phyloP scores from a whole-genome alignment of 257 asterid species.

The Plectranthus barbatus region DNA sequence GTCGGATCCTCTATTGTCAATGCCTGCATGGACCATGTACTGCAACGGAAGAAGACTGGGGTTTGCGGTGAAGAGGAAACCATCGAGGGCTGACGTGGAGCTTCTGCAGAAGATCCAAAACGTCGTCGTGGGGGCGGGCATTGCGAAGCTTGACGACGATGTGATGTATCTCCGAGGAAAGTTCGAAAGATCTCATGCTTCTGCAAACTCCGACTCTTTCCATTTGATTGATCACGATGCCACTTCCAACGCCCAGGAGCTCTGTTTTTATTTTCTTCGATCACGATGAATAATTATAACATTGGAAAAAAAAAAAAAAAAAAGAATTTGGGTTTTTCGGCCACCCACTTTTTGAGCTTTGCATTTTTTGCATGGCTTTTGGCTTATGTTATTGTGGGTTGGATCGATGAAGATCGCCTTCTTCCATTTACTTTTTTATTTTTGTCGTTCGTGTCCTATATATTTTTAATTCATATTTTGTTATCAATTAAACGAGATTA shows the following conservation, averaged over 20 bases:
- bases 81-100: constrained; percentile 29
- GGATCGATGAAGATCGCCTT: no score
- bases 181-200: constrained; percentile 44
- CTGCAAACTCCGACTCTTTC: constrained; percentile 41
- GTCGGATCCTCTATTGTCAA: constrained; percentile 25
- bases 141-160: constrained; percentile 23
- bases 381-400: constrained; percentile 14
- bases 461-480: no score
- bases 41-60: constrained; percentile 53
- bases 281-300: constrained; percentile 14
- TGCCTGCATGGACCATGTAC: constrained; percentile 49
- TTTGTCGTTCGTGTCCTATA: no score
- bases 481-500: no score
- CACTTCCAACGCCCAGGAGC: constrained; percentile 36
- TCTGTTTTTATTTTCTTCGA: constrained; percentile 48
- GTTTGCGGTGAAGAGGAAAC: constrained; percentile 31
- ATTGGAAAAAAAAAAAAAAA: no score
- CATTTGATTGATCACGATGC: constrained; percentile 57
- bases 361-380: constrained; percentile 35
- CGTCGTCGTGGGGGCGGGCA: constrained; percentile 46
- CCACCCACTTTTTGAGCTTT: constrained; percentile 26
- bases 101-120: constrained; percentile 31
- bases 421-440: no score
- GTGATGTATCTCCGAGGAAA: constrained; percentile 50
- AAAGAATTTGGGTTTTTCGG: neutral